A percentile compares a stretch with the other conserved stretches of the same genome.
phyloP scores from a whole-genome alignment of 2,329 filamentous ascomycete genomes.

The Penicillium italicum region DNA sequence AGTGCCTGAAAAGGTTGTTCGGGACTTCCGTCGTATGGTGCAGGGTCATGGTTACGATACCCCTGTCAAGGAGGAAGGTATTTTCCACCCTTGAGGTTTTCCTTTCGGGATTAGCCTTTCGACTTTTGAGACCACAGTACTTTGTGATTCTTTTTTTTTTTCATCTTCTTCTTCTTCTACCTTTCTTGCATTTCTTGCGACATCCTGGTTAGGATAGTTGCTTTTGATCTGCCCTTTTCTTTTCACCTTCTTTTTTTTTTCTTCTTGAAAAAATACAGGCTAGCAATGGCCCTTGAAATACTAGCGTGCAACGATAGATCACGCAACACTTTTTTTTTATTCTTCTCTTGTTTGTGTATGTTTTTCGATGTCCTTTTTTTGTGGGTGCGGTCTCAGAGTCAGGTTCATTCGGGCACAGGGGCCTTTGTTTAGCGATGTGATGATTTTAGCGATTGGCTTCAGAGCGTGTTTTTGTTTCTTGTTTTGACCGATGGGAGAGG shows the following conservation, averaged over 20 bases:
- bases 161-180: no score
- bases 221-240: background rate
- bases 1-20: constrained; percentile 85
- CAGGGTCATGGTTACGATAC: constrained; percentile 64
- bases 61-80: constrained; percentile 34
- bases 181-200: background rate
- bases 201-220: background rate
- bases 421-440: constrained; percentile 2
- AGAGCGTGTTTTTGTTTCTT: constrained; percentile 15
- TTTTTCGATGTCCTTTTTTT: constrained; percentile 4
- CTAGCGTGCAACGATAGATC: constrained; percentile 19
- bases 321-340: constrained; percentile 9
- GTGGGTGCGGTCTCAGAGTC: background rate
- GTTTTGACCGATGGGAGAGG: constrained; percentile 13
- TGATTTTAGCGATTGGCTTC: constrained; percentile 17
- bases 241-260: background rate
- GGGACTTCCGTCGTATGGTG: constrained; percentile 88
- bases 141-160: background rate
- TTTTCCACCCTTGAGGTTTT: constrained; percentile 12
- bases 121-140: background rate
- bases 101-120: background rate
- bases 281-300: constrained; percentile 16
- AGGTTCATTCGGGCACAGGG: constrained; percentile 1
- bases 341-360: constrained; percentile 4
- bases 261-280: constrained; percentile 5